phyloP scores from a whole-genome alignment of 2,329 filamentous ascomycete genomes.

The Cladophialophora chaetospira region DNA sequence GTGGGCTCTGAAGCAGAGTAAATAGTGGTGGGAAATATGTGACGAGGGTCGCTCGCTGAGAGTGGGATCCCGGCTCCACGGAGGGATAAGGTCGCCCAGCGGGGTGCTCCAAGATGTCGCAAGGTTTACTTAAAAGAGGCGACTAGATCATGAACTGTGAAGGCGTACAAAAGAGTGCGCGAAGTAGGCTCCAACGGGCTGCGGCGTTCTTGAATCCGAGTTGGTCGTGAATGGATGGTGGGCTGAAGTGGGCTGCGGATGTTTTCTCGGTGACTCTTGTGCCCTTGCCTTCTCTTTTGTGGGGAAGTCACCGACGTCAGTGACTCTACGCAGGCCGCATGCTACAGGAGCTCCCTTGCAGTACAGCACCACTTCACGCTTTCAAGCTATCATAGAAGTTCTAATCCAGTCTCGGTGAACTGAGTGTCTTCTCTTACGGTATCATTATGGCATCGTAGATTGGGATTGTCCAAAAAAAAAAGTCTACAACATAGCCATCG shows the following conservation, averaged over 20 bases:
- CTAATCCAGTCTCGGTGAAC: too few species aligned
- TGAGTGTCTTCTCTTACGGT: background rate
- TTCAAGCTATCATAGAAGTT: background rate
- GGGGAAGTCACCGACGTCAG: slow-evolving; percentile 16
- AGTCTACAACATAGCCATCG: background rate
- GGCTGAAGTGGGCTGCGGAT: slow-evolving; percentile 9
- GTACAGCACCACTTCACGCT: background rate
- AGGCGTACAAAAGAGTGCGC: background rate
- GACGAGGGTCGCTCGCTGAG: too few species aligned
- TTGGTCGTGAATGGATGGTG: background rate
- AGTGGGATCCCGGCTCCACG: too few species aligned
- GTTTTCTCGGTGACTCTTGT: slow-evolving; percentile 12
- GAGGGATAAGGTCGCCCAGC: too few species aligned
- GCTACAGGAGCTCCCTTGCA: background rate
- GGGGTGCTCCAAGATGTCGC: too few species aligned
- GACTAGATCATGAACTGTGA: background rate
- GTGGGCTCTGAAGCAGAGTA: too few species aligned
- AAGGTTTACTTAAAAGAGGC: too few species aligned
- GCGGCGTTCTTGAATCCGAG: background rate
- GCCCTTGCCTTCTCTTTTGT: background rate
- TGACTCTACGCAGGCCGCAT: background rate
- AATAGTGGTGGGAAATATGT: too few species aligned
- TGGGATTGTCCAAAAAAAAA: background rate
- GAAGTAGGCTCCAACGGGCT: background rate
- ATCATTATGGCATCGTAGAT: background rate